Percentiles rank a stretch among this genome's conserved stretches.
Conservation (phyloP, 495 filamentous ascomycete species). For the Penicillium odoratum region DNA sequence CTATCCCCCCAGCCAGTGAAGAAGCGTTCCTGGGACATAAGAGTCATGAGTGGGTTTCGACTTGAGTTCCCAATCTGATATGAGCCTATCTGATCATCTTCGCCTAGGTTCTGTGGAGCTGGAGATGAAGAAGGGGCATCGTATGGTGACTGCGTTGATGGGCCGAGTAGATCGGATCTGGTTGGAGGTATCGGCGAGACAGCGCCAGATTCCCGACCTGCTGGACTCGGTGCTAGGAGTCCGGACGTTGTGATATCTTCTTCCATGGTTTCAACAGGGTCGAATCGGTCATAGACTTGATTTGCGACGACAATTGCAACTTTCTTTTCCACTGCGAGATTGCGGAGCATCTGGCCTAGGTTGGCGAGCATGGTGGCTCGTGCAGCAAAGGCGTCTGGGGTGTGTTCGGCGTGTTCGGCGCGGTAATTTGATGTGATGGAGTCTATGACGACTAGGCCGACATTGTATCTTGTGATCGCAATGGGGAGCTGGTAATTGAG, state of each 20-base stretch:
- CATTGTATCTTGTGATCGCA: constrained; percentile 67
- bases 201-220: constrained; percentile 19
- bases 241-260: constrained; percentile 8
- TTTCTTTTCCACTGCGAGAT: constrained; percentile 67
- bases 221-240: constrained; percentile 19
- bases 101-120: constrained; percentile 32
- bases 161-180: constrained; percentile 7
- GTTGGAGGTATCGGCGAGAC: constrained; percentile 25
- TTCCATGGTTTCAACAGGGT: constrained; percentile 20
- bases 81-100: constrained; percentile 40
- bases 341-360: constrained; percentile 73
- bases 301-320: constrained; percentile 91
- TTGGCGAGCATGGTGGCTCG: constrained; percentile 69
- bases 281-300: constrained; percentile 91
- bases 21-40: constrained; percentile 88
- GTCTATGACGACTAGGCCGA: constrained; percentile 84
- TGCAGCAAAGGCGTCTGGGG: constrained; percentile 35
- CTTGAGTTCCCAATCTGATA: constrained; percentile 41
- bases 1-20: constrained; percentile 91
- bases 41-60: constrained; percentile 55
- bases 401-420: constrained; percentile 64
- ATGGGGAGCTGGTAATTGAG: constrained; percentile 87
- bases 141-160: constrained; percentile 15
- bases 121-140: constrained; percentile 31
- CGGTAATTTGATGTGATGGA: constrained; percentile 93